Conservation (phyloP, 2,329 filamentous ascomycete genomes). For the Epichloe hybrida region DNA sequence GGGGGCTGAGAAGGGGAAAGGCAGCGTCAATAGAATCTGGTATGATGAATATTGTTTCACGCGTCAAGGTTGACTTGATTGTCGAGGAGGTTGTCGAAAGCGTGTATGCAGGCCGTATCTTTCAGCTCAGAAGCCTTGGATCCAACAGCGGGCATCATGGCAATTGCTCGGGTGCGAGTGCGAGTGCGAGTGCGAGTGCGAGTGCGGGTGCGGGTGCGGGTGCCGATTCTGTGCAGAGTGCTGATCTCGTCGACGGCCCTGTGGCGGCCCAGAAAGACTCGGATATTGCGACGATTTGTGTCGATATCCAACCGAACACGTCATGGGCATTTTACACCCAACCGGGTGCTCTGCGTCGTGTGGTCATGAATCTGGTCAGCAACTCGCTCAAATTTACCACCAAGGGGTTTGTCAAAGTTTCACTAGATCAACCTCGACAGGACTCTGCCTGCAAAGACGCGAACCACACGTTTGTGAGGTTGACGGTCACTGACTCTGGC, state of each 20-base stretch:
- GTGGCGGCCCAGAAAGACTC: constrained; percentile 6
- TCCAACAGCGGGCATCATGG: not conserved
- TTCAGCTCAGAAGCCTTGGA: constrained; percentile 10
- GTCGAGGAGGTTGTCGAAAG: constrained; percentile 34
- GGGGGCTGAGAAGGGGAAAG: constrained; percentile 5
- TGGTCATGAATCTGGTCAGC: constrained; percentile 50
- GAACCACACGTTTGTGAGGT: constrained; percentile 9
- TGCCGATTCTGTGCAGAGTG: not conserved
- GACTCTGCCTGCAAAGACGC: constrained; percentile 1
- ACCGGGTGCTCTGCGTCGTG: constrained; percentile 35
- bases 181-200: not conserved
- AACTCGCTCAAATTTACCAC: constrained; percentile 50
- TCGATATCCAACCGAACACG: constrained; percentile 25
- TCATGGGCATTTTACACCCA: constrained; percentile 42
- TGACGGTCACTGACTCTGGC: constrained; percentile 50
- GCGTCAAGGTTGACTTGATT: constrained; percentile 24
- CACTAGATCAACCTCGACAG: constrained; percentile 8
- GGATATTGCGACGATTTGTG: constrained; percentile 17
- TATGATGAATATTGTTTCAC: constrained; percentile 9
- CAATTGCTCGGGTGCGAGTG: not conserved
- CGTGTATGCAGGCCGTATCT: constrained; percentile 31
- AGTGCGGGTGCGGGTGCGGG: no score
- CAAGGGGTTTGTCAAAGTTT: constrained; percentile 18
- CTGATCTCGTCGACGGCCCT: not conserved
- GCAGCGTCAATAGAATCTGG: constrained; percentile 5